phyloP scores from a whole-genome alignment of 495 filamentous ascomycete species.

The Penicillium bovifimosum region DNA sequence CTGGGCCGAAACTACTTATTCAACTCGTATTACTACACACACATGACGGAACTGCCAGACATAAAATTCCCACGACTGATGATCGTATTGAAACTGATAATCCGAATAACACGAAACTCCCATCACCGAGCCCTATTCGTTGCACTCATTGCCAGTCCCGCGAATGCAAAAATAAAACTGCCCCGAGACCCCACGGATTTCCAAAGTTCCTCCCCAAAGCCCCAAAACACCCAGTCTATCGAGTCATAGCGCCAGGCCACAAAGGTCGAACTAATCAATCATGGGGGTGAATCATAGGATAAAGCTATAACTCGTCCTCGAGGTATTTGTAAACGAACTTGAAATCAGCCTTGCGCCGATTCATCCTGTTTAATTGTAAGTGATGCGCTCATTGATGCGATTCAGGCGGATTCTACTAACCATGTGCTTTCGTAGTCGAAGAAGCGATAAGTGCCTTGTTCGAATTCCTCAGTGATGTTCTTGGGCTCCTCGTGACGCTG shows the following conservation, averaged over 20 bases:
- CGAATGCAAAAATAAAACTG: background rate
- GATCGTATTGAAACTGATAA: slow-evolving; percentile 5
- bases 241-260: background rate
- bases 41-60: slow-evolving; percentile 7
- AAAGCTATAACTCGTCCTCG: slow-evolving; percentile 74
- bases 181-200: background rate
- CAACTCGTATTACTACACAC: background rate
- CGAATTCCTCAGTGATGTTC: slow-evolving; percentile 94
- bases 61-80: background rate
- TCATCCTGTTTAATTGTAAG: slow-evolving; percentile 72
- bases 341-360: slow-evolving; percentile 95
- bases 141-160: slow-evolving; percentile 22
- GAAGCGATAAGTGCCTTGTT: slow-evolving; percentile 97
- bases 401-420: slow-evolving; percentile 48
- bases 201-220: background rate
- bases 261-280: background rate
- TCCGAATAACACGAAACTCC: slow-evolving; percentile 11
- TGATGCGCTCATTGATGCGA: slow-evolving; percentile 1
- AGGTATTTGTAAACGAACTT: slow-evolving; percentile 97
- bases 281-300: slow-evolving; percentile 7
- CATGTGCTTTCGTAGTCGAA: slow-evolving; percentile 99
- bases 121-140: slow-evolving; percentile 13
- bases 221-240: slow-evolving; percentile 5
- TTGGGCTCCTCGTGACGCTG: slow-evolving; percentile 98
- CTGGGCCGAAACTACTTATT: background rate